phyloP scores from a whole-genome alignment of 371 early-diverging fungal species.

The Coemansia sp. region DNA sequence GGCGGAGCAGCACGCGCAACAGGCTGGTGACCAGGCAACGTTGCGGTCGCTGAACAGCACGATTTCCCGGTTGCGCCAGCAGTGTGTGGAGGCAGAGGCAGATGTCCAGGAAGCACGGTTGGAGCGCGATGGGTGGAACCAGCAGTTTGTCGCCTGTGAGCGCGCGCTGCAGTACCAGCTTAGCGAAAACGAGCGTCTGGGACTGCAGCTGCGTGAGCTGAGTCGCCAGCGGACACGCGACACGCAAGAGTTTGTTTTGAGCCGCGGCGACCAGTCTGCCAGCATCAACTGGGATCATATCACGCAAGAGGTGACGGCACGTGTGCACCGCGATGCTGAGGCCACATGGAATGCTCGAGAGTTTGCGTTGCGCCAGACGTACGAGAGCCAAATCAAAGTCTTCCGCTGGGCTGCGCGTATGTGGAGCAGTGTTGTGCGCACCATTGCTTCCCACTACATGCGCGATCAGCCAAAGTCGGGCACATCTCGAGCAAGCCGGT shows the following conservation, averaged over 20 bases:
- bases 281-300: slow-evolving; percentile 28
- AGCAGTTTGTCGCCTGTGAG: slow-evolving; percentile 22
- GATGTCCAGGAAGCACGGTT: slow-evolving; percentile 31
- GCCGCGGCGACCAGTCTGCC: slow-evolving; percentile 13
- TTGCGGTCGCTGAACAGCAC: slow-evolving; percentile 25
- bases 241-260: slow-evolving; percentile 14
- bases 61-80: slow-evolving; percentile 27
- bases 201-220: slow-evolving; percentile 11
- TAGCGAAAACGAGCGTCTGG: slow-evolving; percentile 19
- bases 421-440: slow-evolving; percentile 27
- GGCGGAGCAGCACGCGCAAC: slow-evolving; percentile 21
- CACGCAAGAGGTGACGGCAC: slow-evolving; percentile 19
- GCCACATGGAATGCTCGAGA: slow-evolving; percentile 20
- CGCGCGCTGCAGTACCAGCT: slow-evolving; percentile 21
- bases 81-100: slow-evolving; percentile 17
- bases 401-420: slow-evolving; percentile 24
- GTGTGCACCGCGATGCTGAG: slow-evolving; percentile 13
- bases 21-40: slow-evolving; percentile 1
- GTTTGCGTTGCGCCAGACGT: slow-evolving; percentile 26
- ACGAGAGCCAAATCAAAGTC: slow-evolving; percentile 34
- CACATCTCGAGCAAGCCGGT: neutral
- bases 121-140: slow-evolving; percentile 43
- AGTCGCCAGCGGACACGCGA: slow-evolving; percentile 18
- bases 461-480: neutral
- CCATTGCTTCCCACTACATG: slow-evolving; percentile 11